phyloP scores from a whole-genome alignment of 352 stramenopile species.

The Globisporangium polare region DNA sequence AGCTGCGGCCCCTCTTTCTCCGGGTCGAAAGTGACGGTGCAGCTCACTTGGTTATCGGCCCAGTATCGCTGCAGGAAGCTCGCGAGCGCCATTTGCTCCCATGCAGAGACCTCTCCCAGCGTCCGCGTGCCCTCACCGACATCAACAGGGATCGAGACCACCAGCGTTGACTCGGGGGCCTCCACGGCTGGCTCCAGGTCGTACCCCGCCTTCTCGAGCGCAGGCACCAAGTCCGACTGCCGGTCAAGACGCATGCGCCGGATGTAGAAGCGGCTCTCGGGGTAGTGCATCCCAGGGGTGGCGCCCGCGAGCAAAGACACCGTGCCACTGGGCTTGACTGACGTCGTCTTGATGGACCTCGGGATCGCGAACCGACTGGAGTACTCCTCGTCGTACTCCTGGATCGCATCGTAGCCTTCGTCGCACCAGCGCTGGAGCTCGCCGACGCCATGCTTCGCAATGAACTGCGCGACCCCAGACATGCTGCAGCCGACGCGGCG shows the following conservation, averaged over 20 bases:
- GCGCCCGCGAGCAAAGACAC: constrained; percentile 91
- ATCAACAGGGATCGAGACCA: constrained; percentile 91
- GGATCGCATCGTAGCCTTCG: constrained; percentile 73
- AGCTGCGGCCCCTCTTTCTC: constrained; percentile 78
- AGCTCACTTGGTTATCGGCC: constrained; percentile 95
- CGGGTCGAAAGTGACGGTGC: constrained; percentile 92
- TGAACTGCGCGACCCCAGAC: constrained; percentile 92
- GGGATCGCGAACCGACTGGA: constrained; percentile 78
- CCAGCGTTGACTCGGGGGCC: constrained; percentile 62
- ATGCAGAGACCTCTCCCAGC: constrained; percentile 81
- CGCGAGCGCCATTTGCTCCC: constrained; percentile 91
- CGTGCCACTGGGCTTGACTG: constrained; percentile 88
- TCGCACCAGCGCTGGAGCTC: constrained; percentile 89
- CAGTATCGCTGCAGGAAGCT: constrained; percentile 92
- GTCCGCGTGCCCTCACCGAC: constrained; percentile 85
- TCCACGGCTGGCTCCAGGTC: constrained; percentile 72
- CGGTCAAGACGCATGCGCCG: constrained; percentile 84
- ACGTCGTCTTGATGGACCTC: constrained; percentile 92
- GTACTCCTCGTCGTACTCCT: constrained; percentile 63
- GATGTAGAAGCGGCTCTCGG: constrained; percentile 92
- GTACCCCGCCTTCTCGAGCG: constrained; percentile 71
- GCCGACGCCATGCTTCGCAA: constrained; percentile 70
- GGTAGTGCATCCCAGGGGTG: constrained; percentile 93
- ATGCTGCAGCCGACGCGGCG: constrained; percentile 91
- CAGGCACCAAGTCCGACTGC: constrained; percentile 75